Conservation (phyloP, 2,329 filamentous ascomycete species). For the Teratosphaeriaceae sp. region DNA sequence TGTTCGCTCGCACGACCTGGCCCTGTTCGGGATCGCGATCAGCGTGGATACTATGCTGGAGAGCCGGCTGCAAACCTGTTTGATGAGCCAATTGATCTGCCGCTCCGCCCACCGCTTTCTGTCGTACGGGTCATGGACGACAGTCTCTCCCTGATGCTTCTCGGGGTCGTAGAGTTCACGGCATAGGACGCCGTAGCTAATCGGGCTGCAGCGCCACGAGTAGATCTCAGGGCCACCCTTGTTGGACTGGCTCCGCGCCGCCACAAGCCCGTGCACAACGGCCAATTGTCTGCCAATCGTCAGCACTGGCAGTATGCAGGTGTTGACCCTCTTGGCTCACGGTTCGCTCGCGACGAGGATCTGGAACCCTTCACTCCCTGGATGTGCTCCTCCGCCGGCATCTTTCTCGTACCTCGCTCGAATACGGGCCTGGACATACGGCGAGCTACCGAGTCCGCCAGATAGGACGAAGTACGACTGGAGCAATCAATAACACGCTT, state of each 20-base stretch:
- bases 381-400: slow-evolving; percentile 1
- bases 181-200: slow-evolving; percentile 14
- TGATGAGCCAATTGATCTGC: slow-evolving; percentile 15
- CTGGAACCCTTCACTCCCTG: slow-evolving; percentile 3
- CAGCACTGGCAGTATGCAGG: too few species aligned
- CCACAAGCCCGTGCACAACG: slow-evolving; percentile 4
- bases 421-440: slow-evolving; percentile 10
- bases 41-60: too few species aligned
- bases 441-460: slow-evolving; percentile 16
- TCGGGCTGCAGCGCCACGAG: slow-evolving; percentile 7
- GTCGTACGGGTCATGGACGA: slow-evolving; percentile 8
- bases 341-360: slow-evolving; percentile 14
- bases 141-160: slow-evolving; percentile 8
- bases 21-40: slow-evolving; percentile 5
- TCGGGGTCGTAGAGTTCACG: slow-evolving; percentile 11
- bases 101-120: slow-evolving; percentile 12
- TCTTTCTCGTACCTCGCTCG: slow-evolving; percentile 7
- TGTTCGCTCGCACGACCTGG: slow-evolving; percentile 5
- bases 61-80: slow-evolving; percentile 2
- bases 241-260: slow-evolving; percentile 1
- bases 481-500: not conserved
- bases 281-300: slow-evolving; percentile 4
- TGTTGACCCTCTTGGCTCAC: not conserved
- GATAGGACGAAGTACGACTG: slow-evolving; percentile 14
- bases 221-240: slow-evolving; percentile 5